A percentile compares a stretch with the other conserved stretches of the same genome.
Conservation (phyloP, 2,329 filamentous ascomycete species). For the Pseudocercospora macadamiae region DNA sequence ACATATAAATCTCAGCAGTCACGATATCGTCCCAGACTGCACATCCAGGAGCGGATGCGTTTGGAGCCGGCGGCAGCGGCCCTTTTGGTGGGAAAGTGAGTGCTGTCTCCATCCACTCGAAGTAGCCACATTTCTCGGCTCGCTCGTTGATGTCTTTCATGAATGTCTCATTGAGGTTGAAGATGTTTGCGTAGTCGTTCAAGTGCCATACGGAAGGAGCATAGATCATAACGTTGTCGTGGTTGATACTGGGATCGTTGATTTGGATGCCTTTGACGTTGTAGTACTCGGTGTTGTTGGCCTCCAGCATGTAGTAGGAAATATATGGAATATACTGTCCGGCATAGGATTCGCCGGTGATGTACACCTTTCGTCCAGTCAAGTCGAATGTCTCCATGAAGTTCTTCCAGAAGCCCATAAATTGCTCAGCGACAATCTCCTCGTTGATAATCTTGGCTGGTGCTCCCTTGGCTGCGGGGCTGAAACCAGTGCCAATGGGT, state of each 20-base stretch:
- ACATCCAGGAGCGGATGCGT: conserved; percentile 25
- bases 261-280: conserved; percentile 39
- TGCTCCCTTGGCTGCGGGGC: conserved; percentile 43
- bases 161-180: conserved; percentile 49
- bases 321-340: conserved; percentile 40
- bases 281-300: conserved; percentile 39
- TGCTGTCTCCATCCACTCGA: conserved; percentile 54
- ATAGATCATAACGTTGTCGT: conserved; percentile 26
- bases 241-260: conserved; percentile 49
- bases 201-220: conserved; percentile 18
- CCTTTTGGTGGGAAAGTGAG: conserved; percentile 40
- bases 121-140: conserved; percentile 42
- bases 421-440: conserved; percentile 46
- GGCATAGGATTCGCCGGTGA: conserved; percentile 34
- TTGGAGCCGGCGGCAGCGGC: conserved; percentile 36
- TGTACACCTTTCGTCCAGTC: conserved; percentile 52
- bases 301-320: conserved; percentile 33
- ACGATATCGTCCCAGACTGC: conserved; percentile 38
- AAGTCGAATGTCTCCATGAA: conserved; percentile 56
- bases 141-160: conserved; percentile 39
- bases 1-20: conserved; percentile 33
- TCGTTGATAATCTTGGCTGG: conserved; percentile 47
- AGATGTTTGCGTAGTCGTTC: conserved; percentile 42
- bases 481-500: conserved; percentile 50
- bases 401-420: conserved; percentile 53